phyloP scores from a whole-genome alignment of 2,329 filamentous ascomycete genomes.

The Penicillium griseofulvum region DNA sequence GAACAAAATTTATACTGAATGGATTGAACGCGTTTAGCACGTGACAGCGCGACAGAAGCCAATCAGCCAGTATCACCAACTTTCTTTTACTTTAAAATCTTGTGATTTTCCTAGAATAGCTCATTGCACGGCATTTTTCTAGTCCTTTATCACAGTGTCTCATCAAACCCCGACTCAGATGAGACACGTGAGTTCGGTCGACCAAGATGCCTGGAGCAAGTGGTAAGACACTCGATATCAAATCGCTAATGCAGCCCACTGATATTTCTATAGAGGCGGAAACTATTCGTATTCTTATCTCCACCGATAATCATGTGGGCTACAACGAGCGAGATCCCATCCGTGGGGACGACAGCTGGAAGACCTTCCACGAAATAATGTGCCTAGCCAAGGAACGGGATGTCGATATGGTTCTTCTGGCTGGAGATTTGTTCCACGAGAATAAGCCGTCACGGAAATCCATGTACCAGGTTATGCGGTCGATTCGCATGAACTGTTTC shows the following conservation, averaged over 20 bases:
- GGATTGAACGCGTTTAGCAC: slow-evolving; percentile 1
- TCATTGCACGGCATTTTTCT: not conserved
- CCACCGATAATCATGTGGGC: slow-evolving; percentile 97
- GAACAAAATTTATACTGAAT: not conserved
- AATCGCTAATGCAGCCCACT: not conserved
- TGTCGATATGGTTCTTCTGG: slow-evolving; percentile 96
- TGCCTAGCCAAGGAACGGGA: slow-evolving; percentile 79
- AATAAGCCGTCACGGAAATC: slow-evolving; percentile 95
- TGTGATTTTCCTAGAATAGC: not conserved
- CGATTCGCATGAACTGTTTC: slow-evolving; percentile 85
- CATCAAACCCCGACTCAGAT: not conserved
- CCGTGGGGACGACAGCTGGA: slow-evolving; percentile 96
- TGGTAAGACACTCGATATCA: slow-evolving; percentile 21
- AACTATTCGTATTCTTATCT: slow-evolving; percentile 89
- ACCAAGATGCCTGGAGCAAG: slow-evolving; percentile 27
- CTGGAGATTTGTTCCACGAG: slow-evolving; percentile 94
- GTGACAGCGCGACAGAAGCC: slow-evolving; percentile 1
- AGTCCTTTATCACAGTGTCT: not conserved
- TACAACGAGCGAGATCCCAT: slow-evolving; percentile 91
- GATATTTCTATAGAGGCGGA: slow-evolving; percentile 56
- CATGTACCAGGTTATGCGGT: slow-evolving; percentile 97
- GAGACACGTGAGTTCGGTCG: not conserved
- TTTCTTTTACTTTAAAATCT: not conserved
- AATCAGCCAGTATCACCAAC: not conserved
- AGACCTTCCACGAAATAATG: slow-evolving; percentile 93